phyloP scores from a whole-genome alignment of 164 flowering plant genomes.

The Aristolochia californica region DNA sequence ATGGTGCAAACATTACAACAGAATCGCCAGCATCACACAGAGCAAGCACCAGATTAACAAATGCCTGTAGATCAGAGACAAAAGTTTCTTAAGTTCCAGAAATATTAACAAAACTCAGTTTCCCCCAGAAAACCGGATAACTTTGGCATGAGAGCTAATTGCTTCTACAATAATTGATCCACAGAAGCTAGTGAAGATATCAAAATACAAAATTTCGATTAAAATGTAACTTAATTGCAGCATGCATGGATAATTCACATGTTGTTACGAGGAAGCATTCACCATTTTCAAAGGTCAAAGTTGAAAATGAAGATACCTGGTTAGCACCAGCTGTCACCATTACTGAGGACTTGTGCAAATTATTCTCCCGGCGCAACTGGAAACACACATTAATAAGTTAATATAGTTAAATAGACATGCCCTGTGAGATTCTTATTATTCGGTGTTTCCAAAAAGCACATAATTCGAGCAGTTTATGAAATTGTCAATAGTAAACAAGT shows the following conservation, averaged over 20 bases:
- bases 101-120: not conserved
- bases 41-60: constrained; percentile 86
- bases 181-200: too few species aligned
- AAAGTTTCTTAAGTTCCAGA: not conserved
- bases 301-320: constrained; percentile 44
- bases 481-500: too few species aligned
- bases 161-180: too few species aligned
- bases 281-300: not conserved
- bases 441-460: too few species aligned
- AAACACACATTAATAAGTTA: constrained; percentile 4
- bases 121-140: not conserved
- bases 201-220: too few species aligned
- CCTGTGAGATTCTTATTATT: too few species aligned
- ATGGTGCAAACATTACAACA: constrained; percentile 95
- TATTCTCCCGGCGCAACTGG: constrained; percentile 74
- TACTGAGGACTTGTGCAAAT: constrained; percentile 70
- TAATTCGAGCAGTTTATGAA: too few species aligned
- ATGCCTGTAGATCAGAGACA: constrained; percentile 48
- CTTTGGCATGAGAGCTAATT: not conserved
- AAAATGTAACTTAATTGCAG: too few species aligned
- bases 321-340: constrained; percentile 99
- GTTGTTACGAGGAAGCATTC: not conserved
- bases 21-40: constrained; percentile 92
- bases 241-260: too few species aligned
- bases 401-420: too few species aligned